phyloP scores from a whole-genome alignment of 2,329 filamentous ascomycete species.

The Exutisphaerella laricina region DNA sequence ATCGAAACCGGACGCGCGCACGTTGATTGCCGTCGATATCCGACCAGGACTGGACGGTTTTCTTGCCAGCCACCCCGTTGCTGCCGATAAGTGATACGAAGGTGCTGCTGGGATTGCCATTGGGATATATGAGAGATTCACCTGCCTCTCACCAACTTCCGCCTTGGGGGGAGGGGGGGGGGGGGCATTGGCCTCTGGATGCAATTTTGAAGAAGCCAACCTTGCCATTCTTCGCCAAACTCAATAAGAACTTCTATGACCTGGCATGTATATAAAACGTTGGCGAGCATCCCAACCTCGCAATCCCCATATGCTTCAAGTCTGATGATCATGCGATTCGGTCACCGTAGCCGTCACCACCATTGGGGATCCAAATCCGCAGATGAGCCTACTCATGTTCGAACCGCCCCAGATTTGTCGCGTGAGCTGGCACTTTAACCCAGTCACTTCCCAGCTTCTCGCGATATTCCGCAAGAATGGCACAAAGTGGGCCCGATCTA shows the following conservation, averaged over 20 bases:
- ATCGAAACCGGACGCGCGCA: slow-evolving; percentile 12
- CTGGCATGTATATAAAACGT: no score
- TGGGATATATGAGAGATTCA: slow-evolving; percentile 53
- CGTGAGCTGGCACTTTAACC: no score
- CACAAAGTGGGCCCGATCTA: slow-evolving; percentile 53
- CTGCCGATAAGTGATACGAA: slow-evolving; percentile 15
- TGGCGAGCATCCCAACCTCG: no score
- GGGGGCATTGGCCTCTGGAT: no score
- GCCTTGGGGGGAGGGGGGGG: slow-evolving; percentile 28
- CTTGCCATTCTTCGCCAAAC: slow-evolving; percentile 46
- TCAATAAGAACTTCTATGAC: slow-evolving; percentile 35
- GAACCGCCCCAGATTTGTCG: no score
- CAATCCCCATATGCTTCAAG: no score
- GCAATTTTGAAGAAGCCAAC: slow-evolving; percentile 21
- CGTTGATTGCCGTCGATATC: slow-evolving; percentile 12
- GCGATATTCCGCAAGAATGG: slow-evolving; percentile 50
- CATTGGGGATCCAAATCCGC: not conserved
- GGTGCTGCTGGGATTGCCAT: slow-evolving; percentile 37
- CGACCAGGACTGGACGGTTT: slow-evolving; percentile 12
- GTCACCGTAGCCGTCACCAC: not conserved
- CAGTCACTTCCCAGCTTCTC: slow-evolving; percentile 42
- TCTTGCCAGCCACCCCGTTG: slow-evolving; percentile 14
- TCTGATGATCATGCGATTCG: not conserved
- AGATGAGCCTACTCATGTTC: no score
- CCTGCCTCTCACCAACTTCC: slow-evolving; percentile 14